Base-by-base conservation (phyloP, 2,329 filamentous ascomycete species). In the Aspergillus clavatus region DNA sequence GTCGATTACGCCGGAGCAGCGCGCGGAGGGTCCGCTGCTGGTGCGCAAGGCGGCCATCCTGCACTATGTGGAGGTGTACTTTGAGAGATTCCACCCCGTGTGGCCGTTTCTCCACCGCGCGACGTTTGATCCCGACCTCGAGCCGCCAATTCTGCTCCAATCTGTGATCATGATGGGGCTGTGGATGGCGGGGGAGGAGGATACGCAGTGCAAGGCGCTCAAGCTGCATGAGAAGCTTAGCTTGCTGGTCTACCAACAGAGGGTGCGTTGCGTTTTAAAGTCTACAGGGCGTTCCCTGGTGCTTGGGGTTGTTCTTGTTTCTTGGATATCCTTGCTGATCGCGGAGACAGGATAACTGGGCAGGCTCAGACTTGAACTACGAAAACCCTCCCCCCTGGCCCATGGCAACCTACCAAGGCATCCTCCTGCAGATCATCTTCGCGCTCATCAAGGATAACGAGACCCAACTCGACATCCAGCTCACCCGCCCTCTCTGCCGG, bases 401-500 rank as follows among this genome's bases (percentile, higher is more conserved):
- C 27, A 57, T 62, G 21, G 48, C 58, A 23, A 58, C 59, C n/a
- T 61, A 56, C 23, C 60, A 63, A 26, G 48, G 51, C 18, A 51
- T 62, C 27, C 54, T 62, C 5, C 50, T 63, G 2, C 51, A 60
- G 31, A 47, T 57, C 7, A 59, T 63, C 10, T 54, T 62, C 21
- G 44, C 59, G 8, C 26, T 58, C 1, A 43, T 60, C 5, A 31
- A 16, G 8, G 28, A 40, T 46, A 8, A 42, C 45, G 2, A 43
- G 50, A 27, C 33, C 48, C 2, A 35, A 52, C 4, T 22, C 16
- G 12, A 33, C 21, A n/a, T 19, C 42, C 2, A 42, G 55, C 28
- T 31, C 28, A 14, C 44, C 28, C 53, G 5, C 47, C 41, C 23
- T n/a, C 47, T 12, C 45, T 42, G 3, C 47, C n/a, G 43, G 45